These are phyloP conservation scores for Apium graveolens DNA, from an alignment of 129 eudicot species.

Conservation along the genomic window DNA sequence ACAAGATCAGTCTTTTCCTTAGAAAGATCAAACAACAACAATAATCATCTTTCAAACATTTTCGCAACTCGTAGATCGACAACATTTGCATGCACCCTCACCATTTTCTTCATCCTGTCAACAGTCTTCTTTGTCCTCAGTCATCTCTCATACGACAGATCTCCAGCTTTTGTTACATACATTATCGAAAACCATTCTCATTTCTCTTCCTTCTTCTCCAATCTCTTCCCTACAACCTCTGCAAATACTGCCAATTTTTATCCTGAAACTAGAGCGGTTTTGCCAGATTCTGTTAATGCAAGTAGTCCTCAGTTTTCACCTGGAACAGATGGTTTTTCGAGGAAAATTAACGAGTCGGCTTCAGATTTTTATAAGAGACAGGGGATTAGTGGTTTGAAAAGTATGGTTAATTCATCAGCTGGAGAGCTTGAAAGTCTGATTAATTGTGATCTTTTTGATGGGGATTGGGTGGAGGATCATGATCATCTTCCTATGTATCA, in stretches of 20 bases:
- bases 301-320: background rate
- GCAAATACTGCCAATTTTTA: background rate
- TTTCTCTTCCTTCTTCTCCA: background rate
- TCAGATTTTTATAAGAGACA: background rate
- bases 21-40: conserved; percentile 9
- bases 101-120: conserved; percentile 12
- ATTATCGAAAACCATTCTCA: background rate
- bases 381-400: conserved; percentile 1
- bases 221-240: background rate
- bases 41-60: background rate
- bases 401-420: conserved; percentile 14
- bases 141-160: background rate
- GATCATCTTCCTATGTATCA: conserved; percentile 26
- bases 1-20: conserved; percentile 15
- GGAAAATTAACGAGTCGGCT: background rate
- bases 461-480: conserved; percentile 39
- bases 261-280: background rate
- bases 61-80: conserved; percentile 12
- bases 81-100: conserved; percentile 16
- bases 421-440: background rate
- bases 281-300: background rate
- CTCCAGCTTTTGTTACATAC: background rate
- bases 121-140: conserved; percentile 17
- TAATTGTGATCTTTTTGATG: conserved; percentile 30
- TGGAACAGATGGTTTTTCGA: background rate